Conservation (phyloP, 257 asterid species). For the Nicotiana tabacum region DNA sequence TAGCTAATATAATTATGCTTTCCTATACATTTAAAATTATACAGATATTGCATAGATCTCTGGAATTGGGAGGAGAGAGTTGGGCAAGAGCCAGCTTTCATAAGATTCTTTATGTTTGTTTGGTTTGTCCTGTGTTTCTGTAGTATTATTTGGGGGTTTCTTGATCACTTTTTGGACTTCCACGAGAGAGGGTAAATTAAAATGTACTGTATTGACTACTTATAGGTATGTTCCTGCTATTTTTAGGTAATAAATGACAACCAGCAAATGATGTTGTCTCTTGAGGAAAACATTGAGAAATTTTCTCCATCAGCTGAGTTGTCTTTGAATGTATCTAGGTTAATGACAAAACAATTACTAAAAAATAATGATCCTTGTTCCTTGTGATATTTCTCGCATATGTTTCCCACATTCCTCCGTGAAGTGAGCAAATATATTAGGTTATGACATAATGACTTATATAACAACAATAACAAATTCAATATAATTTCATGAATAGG, state of each 20-base stretch:
- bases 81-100: neutral
- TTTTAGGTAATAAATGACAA: neutral
- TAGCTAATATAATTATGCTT: neutral
- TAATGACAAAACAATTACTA: neutral
- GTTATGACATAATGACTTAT: neutral
- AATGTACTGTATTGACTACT: neutral
- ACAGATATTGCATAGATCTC: neutral
- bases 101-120: constrained; percentile 7
- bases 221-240: neutral
- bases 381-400: neutral
- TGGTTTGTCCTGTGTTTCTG: neutral
- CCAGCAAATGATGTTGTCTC: neutral
- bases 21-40: neutral
- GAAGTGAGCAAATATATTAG: neutral
- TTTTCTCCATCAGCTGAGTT: neutral
- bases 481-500: too few relatives aligned
- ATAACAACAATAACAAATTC: too few relatives aligned
- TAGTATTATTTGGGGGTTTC: neutral
- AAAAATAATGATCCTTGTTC: neutral
- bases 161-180: neutral
- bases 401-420: neutral
- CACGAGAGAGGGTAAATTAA: neutral
- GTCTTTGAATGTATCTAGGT: neutral
- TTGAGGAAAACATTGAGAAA: neutral
- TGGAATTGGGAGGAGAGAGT: neutral